Evolutionary conservation across 768 basidiomycete genomes (phyloP), one percentile per base, ranked within the genome.

Genomic region (Russula lepida): DNA sequence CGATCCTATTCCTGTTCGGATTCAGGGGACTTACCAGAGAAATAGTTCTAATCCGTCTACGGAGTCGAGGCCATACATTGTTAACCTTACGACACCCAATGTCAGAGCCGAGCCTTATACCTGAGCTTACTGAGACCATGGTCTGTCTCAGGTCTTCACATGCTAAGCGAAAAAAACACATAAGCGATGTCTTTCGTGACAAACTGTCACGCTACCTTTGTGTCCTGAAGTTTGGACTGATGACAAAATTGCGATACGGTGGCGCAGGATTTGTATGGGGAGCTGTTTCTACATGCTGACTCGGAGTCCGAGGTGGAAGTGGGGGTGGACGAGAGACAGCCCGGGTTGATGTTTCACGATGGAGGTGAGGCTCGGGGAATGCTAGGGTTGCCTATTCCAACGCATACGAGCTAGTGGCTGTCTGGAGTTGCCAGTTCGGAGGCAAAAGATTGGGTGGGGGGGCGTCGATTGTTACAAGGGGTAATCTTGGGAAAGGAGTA

Each of bases 1-100:
- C 80, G 76, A 68, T 88, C 78, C 95, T 95, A 98, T 52, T 89
- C 89, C 71, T 86, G 82, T 62, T 92, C 84, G n/a, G 75, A 77
- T 49, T 84, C 86, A 2, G 77, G 69, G 4, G 92, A 74, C 59
- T 83, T 73, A 37, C 85, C 86, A 0, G 75, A 71, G 91, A 68
- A 92, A 92, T 21, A 77, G 80, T 49, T 73, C 74, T 23, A 93
- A 69, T 28, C 78, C 80, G 67, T 87, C 86, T 58, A 84, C 84
- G 17, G 83, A 81, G 51, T 81, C 75, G 30, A 88, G 74, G 46
- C 86, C 88, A 53, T 8, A n/a, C 51, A 43, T 39, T 27, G 23
- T 57, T 54, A 63, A 37, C 8, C 37, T 19, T 28, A 41, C 13
- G 27, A 57, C 6, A 50, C 19, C 25, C 23, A 25, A n/a, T 11